Base-by-base conservation (phyloP, 805 yeast species). In the Pichia nakasei region DNA sequence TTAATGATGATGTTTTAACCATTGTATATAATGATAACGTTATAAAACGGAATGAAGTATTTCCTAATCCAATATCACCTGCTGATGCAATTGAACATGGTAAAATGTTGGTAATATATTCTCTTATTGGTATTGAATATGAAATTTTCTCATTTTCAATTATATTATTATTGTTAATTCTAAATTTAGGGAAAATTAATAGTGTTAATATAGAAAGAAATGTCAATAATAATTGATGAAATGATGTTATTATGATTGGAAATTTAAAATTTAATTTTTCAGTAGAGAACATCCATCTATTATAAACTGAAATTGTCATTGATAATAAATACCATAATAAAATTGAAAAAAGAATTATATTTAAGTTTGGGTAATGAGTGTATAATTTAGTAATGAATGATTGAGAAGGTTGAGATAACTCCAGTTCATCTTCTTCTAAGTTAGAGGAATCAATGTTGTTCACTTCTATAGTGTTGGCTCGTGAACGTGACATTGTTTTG, bases 221-320 rank as follows among this genome's bases (percentile, higher is more conserved):
- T 46, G 84, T 67, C 36, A 87, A 73, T 38, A 82, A 75, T 22
- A 82, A 57, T 65, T 93, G 97, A 65, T 93, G 98, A 53, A 81
- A 72, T 4, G 89, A 70, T 0, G 98, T 93, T 42, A 89, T 77
- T 24, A 89, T 65, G 20, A 93, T 74, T 2, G 98, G 98, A 58
- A 79, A 93, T 27, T 78, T 75, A 54, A 93, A 82, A 57, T 85
- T 77, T 44, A 89, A 67, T 18, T 86, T 83, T 9, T 74, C 59
- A 44, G 52, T 70, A 34, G 91, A 89, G 66, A 91, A 93, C 97
- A 91, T 91, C 97, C 97, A 88, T 66, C 89, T 89, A 69, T 93
- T 93, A 66, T 91, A 93, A 26, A 85, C 62, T 9, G 89, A 80
- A 18, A 85, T 76, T 17, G 84, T 64, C 45, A 84, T 66, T 7